Base-by-base conservation (phyloP, 495 filamentous ascomycete genomes). In the Schizothecium vesticola region DNA sequence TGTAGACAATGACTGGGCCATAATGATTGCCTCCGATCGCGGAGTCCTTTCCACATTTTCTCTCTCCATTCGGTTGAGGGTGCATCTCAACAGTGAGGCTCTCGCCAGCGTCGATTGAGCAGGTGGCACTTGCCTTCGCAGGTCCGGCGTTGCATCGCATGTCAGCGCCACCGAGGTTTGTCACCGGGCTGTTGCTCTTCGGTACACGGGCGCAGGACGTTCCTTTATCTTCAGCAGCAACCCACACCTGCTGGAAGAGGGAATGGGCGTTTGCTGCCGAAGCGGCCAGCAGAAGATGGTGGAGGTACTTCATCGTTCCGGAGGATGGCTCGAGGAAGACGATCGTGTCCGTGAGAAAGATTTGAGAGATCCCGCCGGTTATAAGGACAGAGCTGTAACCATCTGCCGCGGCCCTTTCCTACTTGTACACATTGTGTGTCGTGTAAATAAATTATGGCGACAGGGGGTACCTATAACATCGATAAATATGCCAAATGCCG, bases 21-120 rank as follows among this genome's bases (percentile, higher is more conserved):
- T 81, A 84, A 68, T 86, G 84, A 51, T 80, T 79, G 56, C 82
- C 83, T 3, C 82, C 83, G 65, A 85, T 82, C 24, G 82, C 83
- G 13, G 63, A 65, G 24, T 83, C 80, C 24, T 77, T 77, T 36
- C 59, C 69, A 65, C 83, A 85, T 12, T 29, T 68, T 25, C 83
- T 77, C 69, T 81, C 80, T 16, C 79, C 80, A n/a, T 65, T 65
- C 25, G 82, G 81, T 76, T 84, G 83, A 69, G 67, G 71, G 77
- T 84, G 82, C 82, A 85, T 84, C 66, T 85, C 82, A 33, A 84
- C 73, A 3, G 80, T 84, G 61, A 85, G 80, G 19, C 72, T 77
- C 13, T 69, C 72, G 21, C 82, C 82, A 11, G 81, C 79, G 74
- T 74, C 72, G 24, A 78, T 74, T 2, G 69, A 26, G 63, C 77